Base-by-base conservation (phyloP, 2,329 filamentous ascomycete genomes). In the Cyanodermella asteris region DNA sequence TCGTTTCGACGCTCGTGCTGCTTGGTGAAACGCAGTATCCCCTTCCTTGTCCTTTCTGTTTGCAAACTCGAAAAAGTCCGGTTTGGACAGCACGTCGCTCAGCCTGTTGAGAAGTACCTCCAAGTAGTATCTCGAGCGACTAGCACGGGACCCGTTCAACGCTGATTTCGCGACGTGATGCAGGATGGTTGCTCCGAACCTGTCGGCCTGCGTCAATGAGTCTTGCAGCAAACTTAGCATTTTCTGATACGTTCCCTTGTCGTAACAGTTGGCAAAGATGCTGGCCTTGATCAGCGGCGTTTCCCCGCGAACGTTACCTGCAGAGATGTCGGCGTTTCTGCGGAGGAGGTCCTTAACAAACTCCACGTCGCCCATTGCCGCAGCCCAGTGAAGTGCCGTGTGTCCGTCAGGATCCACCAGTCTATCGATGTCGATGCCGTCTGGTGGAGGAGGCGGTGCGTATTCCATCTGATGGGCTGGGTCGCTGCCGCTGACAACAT, bases 241-340 rank as follows among this genome's bases (percentile, higher is more conserved):
- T 13, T 64, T 63, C 0, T 80, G 75, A 51, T 94, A 93, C 1
- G 78, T 82, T 36, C 80, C 68, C 51, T 87, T 91, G 46, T 94
- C 87, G 46, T 72, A 87, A 45, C 87, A 91, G 47, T 97, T 97
- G 22, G 84, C 94, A 47, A 94, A 97, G 43, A 90, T 67, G 28
- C 94, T 82, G 5, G 80, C 76, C 21, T 82, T 73, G 67, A 97
- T 93, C 18, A 97, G 64, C 0, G 87, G 84, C 0, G 87, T 94
- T 49, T 94, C 84, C 29, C 74, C 73, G 25, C 53, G 46, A 5
- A 64, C 52, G 28, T 81, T 82, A 27, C 72, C 61, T 3, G 72
- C 68, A 16, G 68, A 65, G 10, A 80, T 58, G 31, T 68, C 68
- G 7, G 84, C 81, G 20, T 76, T 72, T 31, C 82, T 80, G 20